phyloP scores from a whole-genome alignment of 352 stramenopile species.

The Albugo laibachii region DNA sequence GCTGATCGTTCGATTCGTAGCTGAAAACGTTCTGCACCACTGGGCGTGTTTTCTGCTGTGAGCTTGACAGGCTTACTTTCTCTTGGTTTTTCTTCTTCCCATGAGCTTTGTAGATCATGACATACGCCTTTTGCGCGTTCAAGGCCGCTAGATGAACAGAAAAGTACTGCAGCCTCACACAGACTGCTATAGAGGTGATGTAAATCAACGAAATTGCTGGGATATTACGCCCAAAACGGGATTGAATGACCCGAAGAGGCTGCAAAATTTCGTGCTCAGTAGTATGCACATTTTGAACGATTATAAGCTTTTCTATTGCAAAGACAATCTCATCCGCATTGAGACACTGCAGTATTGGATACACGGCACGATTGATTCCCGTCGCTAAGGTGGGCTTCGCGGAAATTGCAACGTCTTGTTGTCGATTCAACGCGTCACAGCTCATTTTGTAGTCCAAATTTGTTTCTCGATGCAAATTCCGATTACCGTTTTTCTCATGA shows the following conservation, averaged over 20 bases:
- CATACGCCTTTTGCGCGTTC: constrained; percentile 1
- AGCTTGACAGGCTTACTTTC: not conserved
- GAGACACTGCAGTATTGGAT: constrained; percentile 16
- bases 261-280: constrained; percentile 36
- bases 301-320: constrained; percentile 36
- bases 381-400: no score
- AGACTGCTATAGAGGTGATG: constrained; percentile 51
- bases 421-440: no score
- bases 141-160: constrained; percentile 25
- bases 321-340: constrained; percentile 40
- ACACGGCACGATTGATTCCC: no score
- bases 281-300: constrained; percentile 38
- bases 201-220: constrained; percentile 19
- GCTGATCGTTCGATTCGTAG: constrained; percentile 25
- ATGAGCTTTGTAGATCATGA: not conserved
- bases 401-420: no score
- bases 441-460: no score
- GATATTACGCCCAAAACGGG: not conserved
- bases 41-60: not conserved
- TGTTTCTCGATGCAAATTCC: no score
- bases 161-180: constrained; percentile 25
- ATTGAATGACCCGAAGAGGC: constrained; percentile 2
- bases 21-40: constrained; percentile 7
- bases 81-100: not conserved
- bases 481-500: no score